A percentile compares a stretch with the other conserved stretches of the same genome.
phyloP scores from a whole-genome alignment of 306 rosid species.

The Crotalaria pallida region DNA sequence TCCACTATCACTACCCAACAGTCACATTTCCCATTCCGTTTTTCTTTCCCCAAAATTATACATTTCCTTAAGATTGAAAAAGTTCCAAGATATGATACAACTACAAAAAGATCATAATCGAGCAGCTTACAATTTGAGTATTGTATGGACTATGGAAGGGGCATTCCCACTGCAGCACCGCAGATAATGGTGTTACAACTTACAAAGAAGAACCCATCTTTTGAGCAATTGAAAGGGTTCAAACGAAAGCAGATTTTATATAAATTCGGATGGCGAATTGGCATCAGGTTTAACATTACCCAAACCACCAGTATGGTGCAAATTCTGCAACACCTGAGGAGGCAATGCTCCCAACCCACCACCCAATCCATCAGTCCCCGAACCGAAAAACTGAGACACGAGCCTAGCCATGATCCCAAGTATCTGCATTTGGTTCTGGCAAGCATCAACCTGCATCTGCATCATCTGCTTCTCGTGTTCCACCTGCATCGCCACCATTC shows the following conservation, averaged over 20 bases:
- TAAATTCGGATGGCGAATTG: constrained; percentile 81
- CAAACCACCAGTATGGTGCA: constrained; percentile 66
- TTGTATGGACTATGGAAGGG: not conserved
- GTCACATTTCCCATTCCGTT: too few relatives aligned
- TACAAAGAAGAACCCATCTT: not conserved
- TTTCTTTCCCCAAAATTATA: not conserved
- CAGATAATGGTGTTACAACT: too few relatives aligned
- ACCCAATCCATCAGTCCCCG: constrained; percentile 62
- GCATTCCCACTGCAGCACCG: not conserved
- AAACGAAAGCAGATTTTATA: constrained; percentile 30
- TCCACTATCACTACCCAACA: not conserved
- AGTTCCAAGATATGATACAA: not conserved
- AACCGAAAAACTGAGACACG: constrained; percentile 71
- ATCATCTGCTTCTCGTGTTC: constrained; percentile 88
- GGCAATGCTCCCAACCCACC: constrained; percentile 63
- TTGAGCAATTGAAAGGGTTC: not conserved
- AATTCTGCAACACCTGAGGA: constrained; percentile 70
- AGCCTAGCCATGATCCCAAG: constrained; percentile 73
- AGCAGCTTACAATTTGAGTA: not conserved
- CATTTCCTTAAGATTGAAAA: not conserved
- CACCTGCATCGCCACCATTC: constrained; percentile 75
- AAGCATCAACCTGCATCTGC: constrained; percentile 86
- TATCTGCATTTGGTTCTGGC: constrained; percentile 88
- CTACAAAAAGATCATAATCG: constrained; percentile 1
- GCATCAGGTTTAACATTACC: constrained; percentile 70